phyloP scores from a whole-genome alignment of 495 filamentous ascomycete genomes.

The Talaromyces nanjingensis region DNA sequence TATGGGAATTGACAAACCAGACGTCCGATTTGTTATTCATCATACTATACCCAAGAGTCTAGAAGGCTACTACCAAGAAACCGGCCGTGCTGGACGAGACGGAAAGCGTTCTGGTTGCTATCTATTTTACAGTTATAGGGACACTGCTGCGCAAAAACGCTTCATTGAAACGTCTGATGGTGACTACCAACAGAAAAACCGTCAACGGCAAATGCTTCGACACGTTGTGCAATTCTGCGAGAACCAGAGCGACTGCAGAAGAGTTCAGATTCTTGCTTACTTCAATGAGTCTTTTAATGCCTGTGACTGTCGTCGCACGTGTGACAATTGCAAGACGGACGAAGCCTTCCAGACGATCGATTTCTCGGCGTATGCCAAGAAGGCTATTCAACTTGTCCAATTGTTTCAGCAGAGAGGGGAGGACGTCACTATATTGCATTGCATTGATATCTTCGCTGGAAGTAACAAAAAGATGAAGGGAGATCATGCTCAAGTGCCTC shows the following conservation, averaged over 20 bases:
- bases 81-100: constrained; percentile 88
- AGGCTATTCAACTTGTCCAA: constrained; percentile 62
- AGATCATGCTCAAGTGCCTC: constrained; percentile 38
- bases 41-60: constrained; percentile 85
- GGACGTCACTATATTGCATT: constrained; percentile 47
- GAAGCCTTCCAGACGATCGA: constrained; percentile 62
- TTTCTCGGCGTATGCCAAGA: constrained; percentile 64
- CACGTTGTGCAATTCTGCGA: constrained; percentile 82
- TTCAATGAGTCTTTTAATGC: constrained; percentile 78
- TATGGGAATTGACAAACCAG: constrained; percentile 97
- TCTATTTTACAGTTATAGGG: constrained; percentile 75
- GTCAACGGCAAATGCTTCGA: constrained; percentile 77
- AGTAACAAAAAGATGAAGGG: constrained; percentile 41
- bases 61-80: constrained; percentile 99
- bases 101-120: constrained; percentile 83
- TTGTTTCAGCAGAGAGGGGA: constrained; percentile 30
- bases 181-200: constrained; percentile 65
- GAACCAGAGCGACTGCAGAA: constrained; percentile 75
- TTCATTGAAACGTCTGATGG: constrained; percentile 80
- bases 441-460: constrained; percentile 56
- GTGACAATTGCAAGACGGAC: constrained; percentile 80
- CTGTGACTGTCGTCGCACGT: constrained; percentile 62
- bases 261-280: constrained; percentile 82
- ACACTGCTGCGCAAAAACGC: constrained; percentile 52
- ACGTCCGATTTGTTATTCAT: constrained; percentile 94